These are phyloP conservation scores for Xerocomus nothofagi DNA, from an alignment of 1,284 basidiomycete species.

Conservation along the genomic window DNA sequence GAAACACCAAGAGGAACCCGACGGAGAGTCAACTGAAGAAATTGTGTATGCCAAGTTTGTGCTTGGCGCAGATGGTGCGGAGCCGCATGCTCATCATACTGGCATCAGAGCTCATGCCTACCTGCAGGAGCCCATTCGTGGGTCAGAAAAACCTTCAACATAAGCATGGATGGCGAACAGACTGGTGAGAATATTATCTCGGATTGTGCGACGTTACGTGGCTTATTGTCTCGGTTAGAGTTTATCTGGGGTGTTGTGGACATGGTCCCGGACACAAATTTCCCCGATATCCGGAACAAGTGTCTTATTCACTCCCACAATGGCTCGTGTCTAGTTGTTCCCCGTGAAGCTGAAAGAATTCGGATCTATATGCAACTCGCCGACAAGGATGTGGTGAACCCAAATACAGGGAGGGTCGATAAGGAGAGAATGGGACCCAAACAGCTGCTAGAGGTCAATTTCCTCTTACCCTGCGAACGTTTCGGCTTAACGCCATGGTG, in stretches of 20 bases:
- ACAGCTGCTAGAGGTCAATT: slow-evolving; percentile 39
- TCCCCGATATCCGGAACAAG: slow-evolving; percentile 61
- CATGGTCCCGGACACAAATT: slow-evolving; percentile 52
- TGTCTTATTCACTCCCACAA: slow-evolving; percentile 57
- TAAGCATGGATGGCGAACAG: slow-evolving; percentile 59
- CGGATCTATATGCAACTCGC: slow-evolving; percentile 50
- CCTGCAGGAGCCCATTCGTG: slow-evolving; percentile 55
- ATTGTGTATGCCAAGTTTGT: slow-evolving; percentile 54
- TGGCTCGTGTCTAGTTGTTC: slow-evolving; percentile 49
- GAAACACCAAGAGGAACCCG: slow-evolving; percentile 29
- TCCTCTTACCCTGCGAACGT: not conserved
- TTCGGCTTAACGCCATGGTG: not conserved
- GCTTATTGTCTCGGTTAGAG: slow-evolving; percentile 35
- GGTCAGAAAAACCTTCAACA: slow-evolving; percentile 52
- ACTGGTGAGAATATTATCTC: slow-evolving; percentile 38
- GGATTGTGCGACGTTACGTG: not conserved
- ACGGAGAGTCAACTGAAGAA: slow-evolving; percentile 40
- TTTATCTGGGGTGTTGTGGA: slow-evolving; percentile 61
- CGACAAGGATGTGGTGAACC: slow-evolving; percentile 37
- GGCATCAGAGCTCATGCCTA: not conserved
- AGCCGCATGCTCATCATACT: not conserved
- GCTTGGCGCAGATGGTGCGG: slow-evolving; percentile 54
- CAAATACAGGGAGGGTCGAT: slow-evolving; percentile 39
- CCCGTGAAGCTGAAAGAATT: slow-evolving; percentile 42
- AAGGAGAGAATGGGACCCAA: slow-evolving; percentile 44